Evolutionary conservation across 495 filamentous ascomycete species (phyloP).

Genomic region (Cryomyces minteri): DNA sequence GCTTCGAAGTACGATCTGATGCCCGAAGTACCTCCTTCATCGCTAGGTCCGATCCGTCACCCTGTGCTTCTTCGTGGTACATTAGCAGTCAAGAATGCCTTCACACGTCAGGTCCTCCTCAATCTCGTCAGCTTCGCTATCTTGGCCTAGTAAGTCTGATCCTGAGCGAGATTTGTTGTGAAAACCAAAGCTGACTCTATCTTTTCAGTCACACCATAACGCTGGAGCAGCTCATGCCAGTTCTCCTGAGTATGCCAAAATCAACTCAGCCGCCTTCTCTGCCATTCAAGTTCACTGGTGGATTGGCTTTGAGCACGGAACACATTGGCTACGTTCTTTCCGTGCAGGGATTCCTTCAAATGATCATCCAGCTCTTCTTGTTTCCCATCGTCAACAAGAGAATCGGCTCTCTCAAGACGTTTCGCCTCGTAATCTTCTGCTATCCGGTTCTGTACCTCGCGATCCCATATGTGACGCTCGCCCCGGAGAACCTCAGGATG

Average conservation of each 20-base stretch:
- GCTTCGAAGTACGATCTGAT: too few relatives aligned
- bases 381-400: conserved; percentile 55
- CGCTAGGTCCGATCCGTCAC: neutral
- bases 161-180: neutral
- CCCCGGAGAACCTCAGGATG: conserved; percentile 52
- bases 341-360: conserved; percentile 75
- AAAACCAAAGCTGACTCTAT: neutral
- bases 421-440: conserved; percentile 54
- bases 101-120: conserved; percentile 64
- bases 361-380: conserved; percentile 64
- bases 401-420: conserved; percentile 61
- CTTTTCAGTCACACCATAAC: conserved; percentile 63
- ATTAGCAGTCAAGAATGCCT: conserved; percentile 21
- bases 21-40: conserved; percentile 2
- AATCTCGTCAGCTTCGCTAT: conserved; percentile 84
- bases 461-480: conserved; percentile 75
- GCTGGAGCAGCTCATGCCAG: conserved; percentile 83
- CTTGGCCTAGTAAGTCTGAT: conserved; percentile 69
- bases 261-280: conserved; percentile 36
- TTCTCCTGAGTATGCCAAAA: conserved; percentile 65
- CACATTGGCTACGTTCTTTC: conserved; percentile 75
- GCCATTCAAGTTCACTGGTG: conserved; percentile 77
- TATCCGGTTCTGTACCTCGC: conserved; percentile 83
- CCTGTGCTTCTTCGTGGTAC: neutral
- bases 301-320: conserved; percentile 64